These are phyloP conservation scores for Cryomyces minteri DNA, from an alignment of 495 filamentous ascomycete species.

Conservation along the genomic window DNA sequence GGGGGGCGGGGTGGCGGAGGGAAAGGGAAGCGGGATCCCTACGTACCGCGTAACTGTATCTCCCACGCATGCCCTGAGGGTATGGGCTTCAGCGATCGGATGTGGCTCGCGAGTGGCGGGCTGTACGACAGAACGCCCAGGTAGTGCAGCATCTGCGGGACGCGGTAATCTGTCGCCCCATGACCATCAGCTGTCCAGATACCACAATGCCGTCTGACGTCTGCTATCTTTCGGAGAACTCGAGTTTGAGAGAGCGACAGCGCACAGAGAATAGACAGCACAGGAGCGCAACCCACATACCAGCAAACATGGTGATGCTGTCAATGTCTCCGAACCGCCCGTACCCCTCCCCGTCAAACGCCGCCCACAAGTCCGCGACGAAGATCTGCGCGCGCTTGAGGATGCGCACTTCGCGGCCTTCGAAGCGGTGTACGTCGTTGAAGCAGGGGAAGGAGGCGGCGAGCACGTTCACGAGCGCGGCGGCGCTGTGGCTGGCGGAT, in stretches of 20 bases:
- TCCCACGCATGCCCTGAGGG: constrained; percentile 58
- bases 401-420: constrained; percentile 56
- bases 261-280: no score
- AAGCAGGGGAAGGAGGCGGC: constrained; percentile 71
- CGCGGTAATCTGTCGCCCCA: constrained; percentile 51
- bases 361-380: constrained; percentile 89
- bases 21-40: not conserved
- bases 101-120: constrained; percentile 21
- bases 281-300: constrained; percentile 14
- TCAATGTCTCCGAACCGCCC: constrained; percentile 84
- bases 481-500: constrained; percentile 61
- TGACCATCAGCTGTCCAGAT: no score
- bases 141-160: constrained; percentile 80
- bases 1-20: not conserved
- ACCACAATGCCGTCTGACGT: no score
- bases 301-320: constrained; percentile 93
- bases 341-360: constrained; percentile 62
- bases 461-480: constrained; percentile 65
- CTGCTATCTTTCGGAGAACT: no score
- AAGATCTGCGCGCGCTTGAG: constrained; percentile 92
- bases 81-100: no score
- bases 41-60: constrained; percentile 51
- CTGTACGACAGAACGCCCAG: constrained; percentile 72
- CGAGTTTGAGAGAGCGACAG: no score
- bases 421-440: constrained; percentile 57